Evolutionary conservation across 805 yeast species (phyloP), one percentile per base, ranked within the genome.

Genomic region (Starmerella ratchasimensis): DNA sequence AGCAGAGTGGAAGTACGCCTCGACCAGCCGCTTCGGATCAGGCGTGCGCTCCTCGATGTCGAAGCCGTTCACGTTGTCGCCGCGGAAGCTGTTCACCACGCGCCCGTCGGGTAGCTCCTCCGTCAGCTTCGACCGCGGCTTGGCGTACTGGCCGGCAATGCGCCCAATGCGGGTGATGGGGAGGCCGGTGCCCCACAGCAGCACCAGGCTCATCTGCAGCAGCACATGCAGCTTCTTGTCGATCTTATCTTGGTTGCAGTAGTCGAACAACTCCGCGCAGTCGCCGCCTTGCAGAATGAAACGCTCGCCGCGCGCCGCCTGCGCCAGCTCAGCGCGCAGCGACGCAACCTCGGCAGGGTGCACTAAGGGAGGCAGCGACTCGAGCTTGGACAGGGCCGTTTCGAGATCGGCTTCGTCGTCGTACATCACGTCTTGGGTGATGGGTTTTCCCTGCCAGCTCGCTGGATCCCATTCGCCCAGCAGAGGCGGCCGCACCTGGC

Each of bases 81-180:
- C 67, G 16, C 67, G 44, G 51, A 62, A 62, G 14, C 65, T 59
- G 8, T 62, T 62, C 35, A 62, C 54, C 31, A 57, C 60, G 23
- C 55, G 55, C 13, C 67, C 68, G 23, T 60, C 54, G 5, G 59
- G 58, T n/a, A 49, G 54, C n/a, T n/a, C n/a, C 42, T 62, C 67
- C 13, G 65, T 62, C 32, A 58, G 49, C 44, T 61, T 62, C n/a
- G 65, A 60, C 17, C 67, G 52, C 1, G 67, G 67, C 49, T 62
- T 62, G 11, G 67, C 67, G 44, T 62, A 62, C 45, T 62, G 67
- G 7, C 67, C 67, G 2, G 67, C 67, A 31, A 62, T 62, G 16
- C 67, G 56, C 11, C 64, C 67, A 22, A 62, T 56, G 17, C 67
- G 51, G 14, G 60, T 57, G 13, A 62, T 49, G 2, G 67, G 67